Evolutionary conservation across 225 moss, liverwort and hornwort genomes (phyloP).

Genomic region (Sphagnum contortum): DNA sequence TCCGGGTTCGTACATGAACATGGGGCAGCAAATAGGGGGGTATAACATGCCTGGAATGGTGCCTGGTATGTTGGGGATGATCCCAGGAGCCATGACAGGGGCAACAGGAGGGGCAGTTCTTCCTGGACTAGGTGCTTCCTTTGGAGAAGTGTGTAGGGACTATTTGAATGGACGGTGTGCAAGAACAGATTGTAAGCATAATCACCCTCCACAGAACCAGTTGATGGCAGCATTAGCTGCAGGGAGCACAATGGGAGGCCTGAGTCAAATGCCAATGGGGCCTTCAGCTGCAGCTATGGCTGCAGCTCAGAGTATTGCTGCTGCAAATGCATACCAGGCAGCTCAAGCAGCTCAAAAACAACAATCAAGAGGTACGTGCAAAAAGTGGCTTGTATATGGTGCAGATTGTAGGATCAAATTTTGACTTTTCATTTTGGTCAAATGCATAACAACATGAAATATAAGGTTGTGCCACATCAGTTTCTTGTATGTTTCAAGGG

Average conservation of each 20-base stretch:
- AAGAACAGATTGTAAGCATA: constrained; percentile 48
- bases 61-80: constrained; percentile 92
- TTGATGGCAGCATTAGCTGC: constrained; percentile 58
- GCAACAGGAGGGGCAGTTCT: constrained; percentile 62
- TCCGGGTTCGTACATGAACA: constrained; percentile 68
- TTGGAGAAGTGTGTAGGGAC: constrained; percentile 51
- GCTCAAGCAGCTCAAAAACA: constrained; percentile 82
- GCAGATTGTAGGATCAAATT: too few relatives aligned
- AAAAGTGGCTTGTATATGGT: too few relatives aligned
- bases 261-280: constrained; percentile 99
- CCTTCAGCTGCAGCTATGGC: constrained; percentile 99
- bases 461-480: too few relatives aligned
- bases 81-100: constrained; percentile 69
- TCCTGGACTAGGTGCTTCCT: constrained; percentile 50
- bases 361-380: constrained; percentile 60
- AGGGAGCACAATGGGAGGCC: constrained; percentile 95
- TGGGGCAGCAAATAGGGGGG: constrained; percentile 61
- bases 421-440: too few relatives aligned
- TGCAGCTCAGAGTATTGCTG: constrained; percentile 98
- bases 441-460: too few relatives aligned
- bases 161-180: constrained; percentile 51
- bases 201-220: constrained; percentile 42
- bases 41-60: constrained; percentile 86
- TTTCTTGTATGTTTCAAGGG: too few relatives aligned
- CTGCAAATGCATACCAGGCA: constrained; percentile 95